These are phyloP conservation scores for Martiniozyma abietophila DNA, from an alignment of 805 yeast species.

Conservation along the genomic window DNA sequence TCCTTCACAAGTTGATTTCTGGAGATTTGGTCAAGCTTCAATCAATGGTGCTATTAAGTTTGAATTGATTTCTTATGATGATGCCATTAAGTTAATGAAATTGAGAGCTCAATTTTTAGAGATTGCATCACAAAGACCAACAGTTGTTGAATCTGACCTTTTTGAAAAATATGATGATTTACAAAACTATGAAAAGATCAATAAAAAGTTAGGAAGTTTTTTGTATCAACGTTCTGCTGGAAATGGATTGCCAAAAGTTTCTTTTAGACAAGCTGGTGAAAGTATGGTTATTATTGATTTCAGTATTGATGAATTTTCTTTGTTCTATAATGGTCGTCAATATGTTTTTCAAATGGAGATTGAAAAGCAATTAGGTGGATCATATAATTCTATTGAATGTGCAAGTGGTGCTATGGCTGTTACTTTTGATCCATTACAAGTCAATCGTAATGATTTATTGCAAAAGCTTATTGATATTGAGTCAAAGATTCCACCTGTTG, in stretches of 20 bases:
- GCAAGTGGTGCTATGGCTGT: conserved; percentile 97
- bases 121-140: conserved; percentile 33
- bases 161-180: no score
- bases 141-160: conserved; percentile 27
- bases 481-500: conserved; percentile 58
- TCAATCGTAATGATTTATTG: conserved; percentile 55
- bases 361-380: conserved; percentile 58
- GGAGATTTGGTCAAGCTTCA: conserved; percentile 97
- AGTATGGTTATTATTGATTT: conserved; percentile 86
- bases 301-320: conserved; percentile 81
- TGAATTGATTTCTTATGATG: conserved; percentile 61
- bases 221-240: no score
- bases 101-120: conserved; percentile 51
- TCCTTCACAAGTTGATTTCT: conserved; percentile 90
- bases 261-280: conserved; percentile 96
- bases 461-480: conserved; percentile 65
- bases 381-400: conserved; percentile 71
- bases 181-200: conserved; percentile 47
- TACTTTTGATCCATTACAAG: conserved; percentile 60
- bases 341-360: conserved; percentile 76
- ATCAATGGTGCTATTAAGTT: conserved; percentile 86
- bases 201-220: conserved; percentile 58
- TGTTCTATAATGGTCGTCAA: conserved; percentile 77
- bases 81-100: conserved; percentile 56
- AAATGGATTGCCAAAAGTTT: conserved; percentile 54